Base-by-base conservation (phyloP, 192 early-diverging fungal species). In the Coemansia brasiliensis region DNA sequence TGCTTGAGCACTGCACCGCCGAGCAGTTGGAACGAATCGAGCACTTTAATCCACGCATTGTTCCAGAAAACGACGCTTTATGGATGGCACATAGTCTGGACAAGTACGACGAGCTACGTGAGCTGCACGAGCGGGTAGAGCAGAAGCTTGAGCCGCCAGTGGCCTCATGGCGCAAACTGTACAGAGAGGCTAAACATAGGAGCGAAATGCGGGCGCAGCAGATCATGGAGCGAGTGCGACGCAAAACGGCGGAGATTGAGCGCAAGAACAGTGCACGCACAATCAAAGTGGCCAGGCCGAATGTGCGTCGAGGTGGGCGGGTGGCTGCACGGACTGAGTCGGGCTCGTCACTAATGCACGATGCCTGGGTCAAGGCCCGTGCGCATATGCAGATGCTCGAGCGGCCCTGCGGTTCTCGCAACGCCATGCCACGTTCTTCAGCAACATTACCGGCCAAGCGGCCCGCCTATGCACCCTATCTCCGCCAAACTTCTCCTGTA, bases 11-110 rank as follows among this genome's bases (percentile, higher is more conserved):
- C 18, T 79, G 75, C 61, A 72, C 66, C 45, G 58, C 69, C 0
- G 65, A 79, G 55, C 69, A 79, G 49, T 65, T 79, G 13, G 65
- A 65, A 25, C 43, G 40, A 5, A 55, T 79, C 54, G 75, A 79
- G 48, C 57, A 54, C 50, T 29, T 52, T 52, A 79, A 79, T 26
- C 75, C 75, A 37, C 69, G 68, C 21, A 64, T 79, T 29, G 27
- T 64, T 17, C 49, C 52, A 1, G 75, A 79, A 53, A 79, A 72
- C 62, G 69, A 72, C 53, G 29, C 57, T 1, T 42, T 79, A 50
- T 79, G 75, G 75, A 46, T 43, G 44, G 44, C 49, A 39, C 61
- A 65, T 35, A 65, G 61, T 37, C 13, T 39, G 10, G 50, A 37
- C 27, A 72, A 62, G 46, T 57, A 72, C 51, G 39, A 35, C 9